These are phyloP conservation scores for Sporisorium reilianum DNA, from an alignment of 1,284 basidiomycete species.

Conservation along the genomic window DNA sequence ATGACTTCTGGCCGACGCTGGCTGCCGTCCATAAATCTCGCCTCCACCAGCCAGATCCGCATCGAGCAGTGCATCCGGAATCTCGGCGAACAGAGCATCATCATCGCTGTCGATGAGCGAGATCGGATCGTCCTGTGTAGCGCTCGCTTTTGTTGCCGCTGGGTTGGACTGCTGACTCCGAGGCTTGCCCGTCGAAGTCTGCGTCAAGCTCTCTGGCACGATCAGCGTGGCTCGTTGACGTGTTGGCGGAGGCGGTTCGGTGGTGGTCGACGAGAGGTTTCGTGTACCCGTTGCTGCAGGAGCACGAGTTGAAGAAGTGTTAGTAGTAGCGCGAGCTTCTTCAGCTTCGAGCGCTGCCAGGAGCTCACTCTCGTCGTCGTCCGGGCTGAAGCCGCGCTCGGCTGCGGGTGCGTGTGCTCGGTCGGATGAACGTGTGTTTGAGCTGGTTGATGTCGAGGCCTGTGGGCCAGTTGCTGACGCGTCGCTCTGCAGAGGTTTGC, in stretches of 20 bases:
- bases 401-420: background rate
- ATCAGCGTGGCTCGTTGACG: slow-evolving; percentile 7
- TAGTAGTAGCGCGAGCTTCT: slow-evolving; percentile 10
- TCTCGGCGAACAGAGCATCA: slow-evolving; percentile 10
- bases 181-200: slow-evolving; percentile 10
- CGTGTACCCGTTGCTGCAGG: too few relatives aligned
- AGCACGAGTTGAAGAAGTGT: background rate
- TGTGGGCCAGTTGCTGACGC: too few relatives aligned
- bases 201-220: slow-evolving; percentile 14
- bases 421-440: background rate
- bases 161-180: slow-evolving; percentile 11
- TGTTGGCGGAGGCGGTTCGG: background rate
- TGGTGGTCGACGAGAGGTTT: background rate
- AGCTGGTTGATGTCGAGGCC: background rate
- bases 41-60: background rate
- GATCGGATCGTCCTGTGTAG: slow-evolving; percentile 25
- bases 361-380: slow-evolving; percentile 41
- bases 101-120: slow-evolving; percentile 43
- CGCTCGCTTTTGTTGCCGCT: background rate
- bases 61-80: slow-evolving; percentile 4
- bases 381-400: slow-evolving; percentile 24
- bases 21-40: background rate
- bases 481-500: slow-evolving; percentile 11
- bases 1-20: background rate
- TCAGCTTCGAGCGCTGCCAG: slow-evolving; percentile 38